Evolutionary conservation across 768 basidiomycete species (phyloP).

Genomic region (Tylopilus rubrobrunneus): DNA sequence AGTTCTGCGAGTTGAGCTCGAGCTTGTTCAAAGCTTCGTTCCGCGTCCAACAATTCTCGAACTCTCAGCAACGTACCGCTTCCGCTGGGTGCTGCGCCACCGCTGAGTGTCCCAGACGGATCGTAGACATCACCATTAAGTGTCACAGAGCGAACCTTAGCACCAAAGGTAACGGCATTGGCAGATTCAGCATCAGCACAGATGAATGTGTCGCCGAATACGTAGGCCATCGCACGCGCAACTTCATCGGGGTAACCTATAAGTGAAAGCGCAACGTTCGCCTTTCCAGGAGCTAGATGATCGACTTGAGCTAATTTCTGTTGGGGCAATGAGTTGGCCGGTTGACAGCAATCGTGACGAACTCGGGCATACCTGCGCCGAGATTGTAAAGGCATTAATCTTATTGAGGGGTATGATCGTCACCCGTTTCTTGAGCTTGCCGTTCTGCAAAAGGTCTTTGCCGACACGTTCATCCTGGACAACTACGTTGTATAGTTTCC

Average conservation of each 20-base stretch:
- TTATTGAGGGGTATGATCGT: constrained; percentile 94
- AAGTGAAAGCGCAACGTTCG: constrained; percentile 82
- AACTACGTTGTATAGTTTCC: constrained; percentile 88
- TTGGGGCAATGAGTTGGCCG: neutral
- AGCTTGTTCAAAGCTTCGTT: constrained; percentile 52
- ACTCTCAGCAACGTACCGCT: constrained; percentile 76
- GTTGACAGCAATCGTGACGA: neutral
- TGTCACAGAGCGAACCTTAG: constrained; percentile 77
- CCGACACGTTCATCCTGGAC: constrained; percentile 89
- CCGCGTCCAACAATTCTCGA: constrained; percentile 73
- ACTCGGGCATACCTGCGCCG: constrained; percentile 41
- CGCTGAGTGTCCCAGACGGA: constrained; percentile 89
- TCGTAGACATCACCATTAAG: constrained; percentile 96
- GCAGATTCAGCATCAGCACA: constrained; percentile 88
- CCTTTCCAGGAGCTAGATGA: constrained; percentile 73
- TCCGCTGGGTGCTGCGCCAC: constrained; percentile 79
- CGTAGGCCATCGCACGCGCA: constrained; percentile 84
- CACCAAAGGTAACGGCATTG: constrained; percentile 79
- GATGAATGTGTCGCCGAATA: constrained; percentile 90
- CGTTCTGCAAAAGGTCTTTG: constrained; percentile 75
- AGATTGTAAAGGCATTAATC: constrained; percentile 62
- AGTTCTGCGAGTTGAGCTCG: constrained; percentile 44
- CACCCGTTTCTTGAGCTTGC: constrained; percentile 78
- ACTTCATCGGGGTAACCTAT: constrained; percentile 81
- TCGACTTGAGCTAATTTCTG: constrained; percentile 78